A percentile compares a stretch with the other conserved stretches of the same genome.
Conservation (phyloP, 2,329 filamentous ascomycete genomes). For the Thielaviopsis musarum region DNA sequence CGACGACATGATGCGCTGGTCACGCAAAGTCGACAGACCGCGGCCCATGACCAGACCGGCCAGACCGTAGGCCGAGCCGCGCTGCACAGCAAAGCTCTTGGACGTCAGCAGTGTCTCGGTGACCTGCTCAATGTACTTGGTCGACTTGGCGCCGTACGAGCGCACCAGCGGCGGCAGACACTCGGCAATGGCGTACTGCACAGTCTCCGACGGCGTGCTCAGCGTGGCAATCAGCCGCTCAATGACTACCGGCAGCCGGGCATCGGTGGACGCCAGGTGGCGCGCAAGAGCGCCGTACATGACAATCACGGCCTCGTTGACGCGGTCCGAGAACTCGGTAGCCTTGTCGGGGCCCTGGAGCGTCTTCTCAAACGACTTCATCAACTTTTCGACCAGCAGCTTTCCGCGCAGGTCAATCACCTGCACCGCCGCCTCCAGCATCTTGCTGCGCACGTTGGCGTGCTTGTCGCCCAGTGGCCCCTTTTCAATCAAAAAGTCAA, state of each 20-base stretch:
- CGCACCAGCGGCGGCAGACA: constrained; percentile 84
- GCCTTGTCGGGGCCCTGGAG: constrained; percentile 74
- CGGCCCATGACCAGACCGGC: constrained; percentile 81
- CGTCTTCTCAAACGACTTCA: constrained; percentile 79
- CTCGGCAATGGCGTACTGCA: constrained; percentile 90
- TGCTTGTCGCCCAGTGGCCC: constrained; percentile 79
- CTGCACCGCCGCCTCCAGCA: constrained; percentile 76
- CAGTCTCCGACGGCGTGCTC: constrained; percentile 87
- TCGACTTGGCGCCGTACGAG: constrained; percentile 55
- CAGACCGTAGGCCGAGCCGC: constrained; percentile 87
- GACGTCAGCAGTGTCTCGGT: constrained; percentile 68
- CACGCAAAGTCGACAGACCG: constrained; percentile 64
- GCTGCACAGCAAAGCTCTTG: constrained; percentile 82
- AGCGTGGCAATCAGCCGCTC: constrained; percentile 72
- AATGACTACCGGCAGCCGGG: constrained; percentile 75
- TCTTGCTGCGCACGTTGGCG: constrained; percentile 61
- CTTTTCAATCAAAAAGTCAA: constrained; percentile 69
- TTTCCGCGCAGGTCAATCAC: constrained; percentile 72
- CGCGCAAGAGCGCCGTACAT: constrained; percentile 88
- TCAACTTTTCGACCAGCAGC: constrained; percentile 68
- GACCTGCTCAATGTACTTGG: constrained; percentile 65
- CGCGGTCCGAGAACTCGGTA: constrained; percentile 66
- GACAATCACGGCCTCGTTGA: constrained; percentile 95
- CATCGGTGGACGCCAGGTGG: constrained; percentile 71
- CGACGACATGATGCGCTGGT: constrained; percentile 71